Evolutionary conservation across 2,329 filamentous ascomycete genomes (phyloP).

Genomic region (Elsinoe necatrix): DNA sequence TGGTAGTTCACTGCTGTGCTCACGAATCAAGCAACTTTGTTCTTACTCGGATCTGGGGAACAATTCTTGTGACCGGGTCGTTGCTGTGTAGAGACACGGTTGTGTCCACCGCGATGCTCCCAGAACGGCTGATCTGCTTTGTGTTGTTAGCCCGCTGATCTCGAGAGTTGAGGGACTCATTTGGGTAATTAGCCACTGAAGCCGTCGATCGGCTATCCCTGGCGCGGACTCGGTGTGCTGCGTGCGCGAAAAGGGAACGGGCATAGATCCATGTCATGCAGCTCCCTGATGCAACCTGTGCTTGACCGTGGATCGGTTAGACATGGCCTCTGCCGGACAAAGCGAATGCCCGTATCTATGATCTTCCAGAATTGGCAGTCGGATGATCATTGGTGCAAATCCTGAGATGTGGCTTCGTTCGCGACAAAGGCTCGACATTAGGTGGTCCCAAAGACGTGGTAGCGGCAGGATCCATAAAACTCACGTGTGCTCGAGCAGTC

Average conservation of each 20-base stretch:
- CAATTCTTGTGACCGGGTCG: too few species aligned
- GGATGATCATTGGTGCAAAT: too few species aligned
- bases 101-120: too few species aligned
- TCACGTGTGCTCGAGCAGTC: background rate
- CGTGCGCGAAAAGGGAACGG: background rate
- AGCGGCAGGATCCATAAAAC: background rate
- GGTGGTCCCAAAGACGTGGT: background rate
- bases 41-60: too few species aligned
- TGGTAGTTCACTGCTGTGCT: too few species aligned
- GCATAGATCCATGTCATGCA: background rate
- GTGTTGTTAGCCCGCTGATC: too few species aligned
- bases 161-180: too few species aligned
- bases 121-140: too few species aligned
- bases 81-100: too few species aligned
- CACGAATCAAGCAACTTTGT: too few species aligned
- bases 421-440: background rate
- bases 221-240: background rate
- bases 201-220: background rate
- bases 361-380: background rate
- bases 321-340: background rate
- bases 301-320: too few species aligned
- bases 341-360: background rate
- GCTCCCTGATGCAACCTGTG: background rate
- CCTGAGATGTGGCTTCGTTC: too few species aligned
- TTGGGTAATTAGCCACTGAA: background rate